Conservation (phyloP, 805 yeast species). For the Saccharomycopsis amapae region DNA sequence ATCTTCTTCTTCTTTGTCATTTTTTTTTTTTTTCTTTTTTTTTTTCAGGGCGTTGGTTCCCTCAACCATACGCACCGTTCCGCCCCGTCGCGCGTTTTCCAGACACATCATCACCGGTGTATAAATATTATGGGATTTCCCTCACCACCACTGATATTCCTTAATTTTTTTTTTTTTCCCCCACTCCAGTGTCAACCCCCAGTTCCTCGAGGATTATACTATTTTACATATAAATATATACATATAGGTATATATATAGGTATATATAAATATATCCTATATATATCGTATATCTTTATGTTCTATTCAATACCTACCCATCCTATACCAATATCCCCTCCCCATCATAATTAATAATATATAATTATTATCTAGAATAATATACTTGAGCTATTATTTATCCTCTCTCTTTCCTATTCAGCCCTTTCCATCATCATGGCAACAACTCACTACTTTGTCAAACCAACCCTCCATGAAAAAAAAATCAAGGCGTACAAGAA, state of each 20-base stretch:
- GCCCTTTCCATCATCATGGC: not conserved
- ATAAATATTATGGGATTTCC: too few species aligned
- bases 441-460: constrained; percentile 13
- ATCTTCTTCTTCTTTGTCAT: too few species aligned
- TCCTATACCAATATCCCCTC: too few species aligned
- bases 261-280: not conserved
- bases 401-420: not conserved
- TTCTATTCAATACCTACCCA: too few species aligned
- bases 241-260: constrained; percentile 1
- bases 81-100: too few species aligned
- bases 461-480: constrained; percentile 18
- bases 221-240: not conserved
- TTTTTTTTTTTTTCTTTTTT: not conserved
- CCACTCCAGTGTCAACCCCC: constrained; percentile 27
- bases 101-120: too few species aligned
- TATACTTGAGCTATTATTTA: not conserved
- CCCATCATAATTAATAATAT: too few species aligned
- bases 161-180: not conserved
- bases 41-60: not conserved
- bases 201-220: constrained; percentile 38
- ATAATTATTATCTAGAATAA: too few species aligned
- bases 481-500: constrained; percentile 13
- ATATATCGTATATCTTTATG: not conserved
- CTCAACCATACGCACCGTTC: too few species aligned
- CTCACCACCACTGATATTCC: too few species aligned